phyloP scores from a whole-genome alignment of 116 monocot species.

The Papilionanthe hybrid region DNA sequence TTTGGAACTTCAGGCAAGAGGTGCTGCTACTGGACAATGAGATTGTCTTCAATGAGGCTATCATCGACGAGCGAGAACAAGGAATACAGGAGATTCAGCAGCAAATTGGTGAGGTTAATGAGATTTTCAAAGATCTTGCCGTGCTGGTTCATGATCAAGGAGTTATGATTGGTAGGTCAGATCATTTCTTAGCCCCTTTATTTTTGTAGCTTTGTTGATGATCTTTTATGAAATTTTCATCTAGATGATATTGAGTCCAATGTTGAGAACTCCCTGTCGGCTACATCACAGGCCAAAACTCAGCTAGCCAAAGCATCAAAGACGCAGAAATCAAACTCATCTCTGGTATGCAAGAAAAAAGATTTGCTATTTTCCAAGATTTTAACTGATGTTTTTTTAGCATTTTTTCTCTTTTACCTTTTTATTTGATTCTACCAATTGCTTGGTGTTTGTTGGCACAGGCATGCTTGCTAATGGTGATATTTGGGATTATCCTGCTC shows the following conservation, averaged over 20 bases:
- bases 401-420: too few relatives aligned
- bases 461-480: conserved; percentile 81
- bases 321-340: conserved; percentile 82
- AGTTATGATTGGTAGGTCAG: conserved; percentile 55
- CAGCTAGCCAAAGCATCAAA: conserved; percentile 75
- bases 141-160: conserved; percentile 90
- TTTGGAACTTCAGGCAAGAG: conserved; percentile 49
- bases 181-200: not conserved
- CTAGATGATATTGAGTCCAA: conserved; percentile 74
- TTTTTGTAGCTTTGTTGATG: not conserved
- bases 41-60: conserved; percentile 80
- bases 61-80: conserved; percentile 93
- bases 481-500: conserved; percentile 73
- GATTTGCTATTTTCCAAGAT: too few relatives aligned
- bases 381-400: too few relatives aligned
- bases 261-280: conserved; percentile 51
- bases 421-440: too few relatives aligned
- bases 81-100: conserved; percentile 74
- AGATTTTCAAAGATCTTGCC: conserved; percentile 91
- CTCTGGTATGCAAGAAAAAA: too few relatives aligned
- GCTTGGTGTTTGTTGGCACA: conserved; percentile 18
- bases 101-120: conserved; percentile 36
- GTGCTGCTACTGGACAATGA: conserved; percentile 73
- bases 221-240: not conserved
- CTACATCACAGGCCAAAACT: conserved; percentile 63